Evolutionary conservation across 2,329 filamentous ascomycete species (phyloP).

Genomic region (Trichoderma oligosporum): DNA sequence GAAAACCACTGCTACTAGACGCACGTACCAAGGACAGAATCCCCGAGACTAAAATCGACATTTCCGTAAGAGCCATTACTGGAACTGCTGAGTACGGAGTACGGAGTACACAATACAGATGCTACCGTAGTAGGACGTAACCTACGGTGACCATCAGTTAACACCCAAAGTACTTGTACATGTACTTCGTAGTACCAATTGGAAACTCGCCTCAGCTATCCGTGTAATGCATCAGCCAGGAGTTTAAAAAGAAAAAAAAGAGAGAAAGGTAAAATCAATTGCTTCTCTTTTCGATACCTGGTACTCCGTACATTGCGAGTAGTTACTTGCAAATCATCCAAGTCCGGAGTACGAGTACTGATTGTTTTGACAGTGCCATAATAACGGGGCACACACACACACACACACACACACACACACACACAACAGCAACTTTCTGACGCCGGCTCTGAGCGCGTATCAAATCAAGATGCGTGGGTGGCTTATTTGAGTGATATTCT

Average conservation of each 20-base stretch:
- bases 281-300: background rate
- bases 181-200: background rate
- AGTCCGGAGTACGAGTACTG: no score
- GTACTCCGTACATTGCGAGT: background rate
- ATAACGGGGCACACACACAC: slow-evolving; percentile 6
- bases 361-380: no score
- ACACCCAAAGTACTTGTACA: background rate
- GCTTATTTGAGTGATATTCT: slow-evolving; percentile 18
- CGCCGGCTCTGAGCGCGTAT: slow-evolving; percentile 9
- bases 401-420: no score
- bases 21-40: background rate
- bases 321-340: no score
- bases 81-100: no score
- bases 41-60: background rate
- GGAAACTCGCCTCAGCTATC: background rate
- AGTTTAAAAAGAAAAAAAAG: no score
- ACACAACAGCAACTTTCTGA: background rate
- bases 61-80: slow-evolving; percentile 15
- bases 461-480: slow-evolving; percentile 3
- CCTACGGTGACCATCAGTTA: background rate
- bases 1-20: background rate
- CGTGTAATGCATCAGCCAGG: slow-evolving; percentile 13
- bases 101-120: no score
- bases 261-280: no score
- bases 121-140: background rate